A percentile compares a stretch with the other conserved stretches of the same genome.
These are phyloP conservation scores for Daedaleopsis sinensis DNA, from an alignment of 768 basidiomycete genomes.

Conservation along the genomic window DNA sequence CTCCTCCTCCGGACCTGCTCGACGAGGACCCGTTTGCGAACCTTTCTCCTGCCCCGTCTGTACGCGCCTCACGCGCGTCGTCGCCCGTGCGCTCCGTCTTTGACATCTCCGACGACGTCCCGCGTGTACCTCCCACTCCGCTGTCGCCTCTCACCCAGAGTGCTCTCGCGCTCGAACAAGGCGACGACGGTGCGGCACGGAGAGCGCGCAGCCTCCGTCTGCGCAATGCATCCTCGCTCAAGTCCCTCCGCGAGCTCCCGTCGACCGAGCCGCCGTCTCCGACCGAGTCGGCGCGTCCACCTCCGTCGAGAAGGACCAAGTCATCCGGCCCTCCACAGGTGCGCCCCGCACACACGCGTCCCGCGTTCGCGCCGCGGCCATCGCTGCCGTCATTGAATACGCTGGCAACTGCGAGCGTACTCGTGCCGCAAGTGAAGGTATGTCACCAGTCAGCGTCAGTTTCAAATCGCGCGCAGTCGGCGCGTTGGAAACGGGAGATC, in stretches of 20 bases:
- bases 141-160: conserved; percentile 26
- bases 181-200: not conserved
- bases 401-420: conserved; percentile 39
- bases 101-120: conserved; percentile 8
- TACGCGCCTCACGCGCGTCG: conserved; percentile 19
- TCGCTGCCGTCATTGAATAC: conserved; percentile 46
- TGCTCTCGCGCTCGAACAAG: conserved; percentile 6
- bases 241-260: conserved; percentile 15
- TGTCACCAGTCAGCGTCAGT: not conserved
- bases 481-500: not conserved
- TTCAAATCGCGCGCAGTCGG: not conserved
- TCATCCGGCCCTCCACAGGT: conserved; percentile 38
- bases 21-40: conserved; percentile 81
- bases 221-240: conserved; percentile 12
- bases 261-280: conserved; percentile 25
- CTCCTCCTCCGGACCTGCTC: conserved; percentile 45
- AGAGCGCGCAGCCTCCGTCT: not conserved
- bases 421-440: conserved; percentile 39
- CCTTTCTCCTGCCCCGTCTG: conserved; percentile 37
- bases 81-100: conserved; percentile 20
- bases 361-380: conserved; percentile 43
- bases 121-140: conserved; percentile 10
- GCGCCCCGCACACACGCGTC: conserved; percentile 45
- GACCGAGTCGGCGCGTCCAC: conserved; percentile 13
- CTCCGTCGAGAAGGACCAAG: conserved; percentile 29